Evolutionary conservation across 768 basidiomycete genomes (phyloP).

Genomic region (Boletus reticuloceps): DNA sequence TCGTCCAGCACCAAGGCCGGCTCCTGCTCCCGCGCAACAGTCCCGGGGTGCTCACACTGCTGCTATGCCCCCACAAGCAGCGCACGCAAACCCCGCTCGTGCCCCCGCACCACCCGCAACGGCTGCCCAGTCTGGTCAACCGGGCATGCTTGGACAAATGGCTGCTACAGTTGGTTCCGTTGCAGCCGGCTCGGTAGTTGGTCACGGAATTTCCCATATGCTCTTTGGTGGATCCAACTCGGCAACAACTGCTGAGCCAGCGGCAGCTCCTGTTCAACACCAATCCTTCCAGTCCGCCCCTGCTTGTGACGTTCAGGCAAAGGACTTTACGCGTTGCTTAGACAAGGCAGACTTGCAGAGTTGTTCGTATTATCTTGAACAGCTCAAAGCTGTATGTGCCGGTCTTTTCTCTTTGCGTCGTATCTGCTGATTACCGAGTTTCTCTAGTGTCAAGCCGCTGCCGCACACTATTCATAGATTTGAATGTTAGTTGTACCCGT

Average conservation of each 20-base stretch:
- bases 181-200: slow-evolving; percentile 82
- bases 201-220: slow-evolving; percentile 88
- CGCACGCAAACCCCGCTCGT: slow-evolving; percentile 43
- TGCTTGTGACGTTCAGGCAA: slow-evolving; percentile 76
- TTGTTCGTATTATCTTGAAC: slow-evolving; percentile 86
- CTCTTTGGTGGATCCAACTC: slow-evolving; percentile 72
- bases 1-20: slow-evolving; percentile 53
- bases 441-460: slow-evolving; percentile 71
- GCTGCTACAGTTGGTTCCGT: slow-evolving; percentile 90
- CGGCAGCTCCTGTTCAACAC: slow-evolving; percentile 44
- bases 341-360: slow-evolving; percentile 77
- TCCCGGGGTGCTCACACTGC: slow-evolving; percentile 49
- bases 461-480: slow-evolving; percentile 49
- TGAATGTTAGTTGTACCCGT: slow-evolving; percentile 1
- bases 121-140: slow-evolving; percentile 44
- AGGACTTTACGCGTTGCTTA: slow-evolving; percentile 85
- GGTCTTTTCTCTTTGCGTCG: background rate
- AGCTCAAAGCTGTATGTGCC: slow-evolving; percentile 76
- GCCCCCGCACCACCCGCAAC: slow-evolving; percentile 39
- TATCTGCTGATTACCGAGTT: slow-evolving; percentile 1
- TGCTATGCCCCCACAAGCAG: slow-evolving; percentile 41
- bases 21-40: slow-evolving; percentile 45
- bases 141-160: slow-evolving; percentile 81
- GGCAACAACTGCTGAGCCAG: slow-evolving; percentile 43
- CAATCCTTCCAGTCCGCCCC: slow-evolving; percentile 44